Evolutionary conservation across 345 rosid species (phyloP).

Genomic region (Geranium rotundifolium): DNA sequence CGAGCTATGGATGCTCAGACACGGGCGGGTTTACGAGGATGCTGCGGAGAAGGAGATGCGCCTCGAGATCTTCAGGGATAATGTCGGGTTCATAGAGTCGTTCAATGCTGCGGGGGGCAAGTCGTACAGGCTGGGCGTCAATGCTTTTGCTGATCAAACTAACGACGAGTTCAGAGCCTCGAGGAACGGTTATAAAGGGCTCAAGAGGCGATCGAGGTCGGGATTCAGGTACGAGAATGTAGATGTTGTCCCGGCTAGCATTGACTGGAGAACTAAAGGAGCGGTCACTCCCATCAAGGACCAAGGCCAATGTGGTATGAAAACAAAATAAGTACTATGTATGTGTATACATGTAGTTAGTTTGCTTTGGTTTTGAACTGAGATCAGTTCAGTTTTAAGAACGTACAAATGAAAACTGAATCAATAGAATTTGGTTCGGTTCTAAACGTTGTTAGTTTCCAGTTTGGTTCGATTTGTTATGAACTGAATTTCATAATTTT

Average conservation of each 20-base stretch:
- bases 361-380: too few relatives aligned
- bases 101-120: constrained; percentile 17
- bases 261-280: too few relatives aligned
- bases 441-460: too few relatives aligned
- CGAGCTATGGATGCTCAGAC: constrained; percentile 23
- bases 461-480: too few relatives aligned
- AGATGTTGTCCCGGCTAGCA: constrained; percentile 20
- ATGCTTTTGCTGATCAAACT: constrained; percentile 36
- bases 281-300: constrained; percentile 30
- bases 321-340: neutral
- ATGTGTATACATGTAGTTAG: neutral
- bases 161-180: too few relatives aligned
- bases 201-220: neutral
- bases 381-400: too few relatives aligned
- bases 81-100: constrained; percentile 11
- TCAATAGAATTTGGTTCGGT: too few relatives aligned
- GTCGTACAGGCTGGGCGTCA: constrained; percentile 27
- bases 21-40: constrained; percentile 13
- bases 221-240: too few relatives aligned
- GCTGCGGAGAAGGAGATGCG: constrained; percentile 13
- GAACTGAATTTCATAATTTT: too few relatives aligned
- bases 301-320: constrained; percentile 41
- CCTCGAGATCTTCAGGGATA: constrained; percentile 18
- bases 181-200: constrained; percentile 24
- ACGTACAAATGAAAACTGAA: too few relatives aligned